These are phyloP conservation scores for Dittrichia graveolens DNA, from an alignment of 129 eudicot species.

Conservation along the genomic window DNA sequence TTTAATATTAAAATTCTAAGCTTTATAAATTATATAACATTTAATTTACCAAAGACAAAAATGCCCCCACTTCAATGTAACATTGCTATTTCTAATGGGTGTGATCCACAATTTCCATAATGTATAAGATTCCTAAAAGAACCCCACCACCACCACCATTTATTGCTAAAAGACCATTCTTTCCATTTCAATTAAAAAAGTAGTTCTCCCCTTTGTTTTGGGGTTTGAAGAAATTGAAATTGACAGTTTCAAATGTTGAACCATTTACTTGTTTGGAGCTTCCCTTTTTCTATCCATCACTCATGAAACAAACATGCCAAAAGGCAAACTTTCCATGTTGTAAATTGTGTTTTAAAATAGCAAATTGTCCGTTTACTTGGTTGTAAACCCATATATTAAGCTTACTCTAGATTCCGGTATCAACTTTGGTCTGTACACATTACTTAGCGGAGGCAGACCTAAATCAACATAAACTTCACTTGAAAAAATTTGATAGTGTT, in stretches of 20 bases:
- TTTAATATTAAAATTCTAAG: not conserved
- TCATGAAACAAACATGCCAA: not conserved
- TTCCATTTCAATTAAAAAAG: conserved; percentile 25
- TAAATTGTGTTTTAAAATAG: too few species aligned
- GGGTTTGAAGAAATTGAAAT: conserved; percentile 27
- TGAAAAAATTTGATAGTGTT: too few species aligned
- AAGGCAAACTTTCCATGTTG: not conserved
- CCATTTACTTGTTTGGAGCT: conserved; percentile 1
- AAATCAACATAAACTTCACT: too few species aligned
- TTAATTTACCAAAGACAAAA: conserved; percentile 25
- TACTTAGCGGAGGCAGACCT: too few species aligned
- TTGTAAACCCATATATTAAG: too few species aligned
- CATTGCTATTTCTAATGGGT: conserved; percentile 32
- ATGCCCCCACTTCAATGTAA: conserved; percentile 42
- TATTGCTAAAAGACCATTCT: conserved; percentile 32
- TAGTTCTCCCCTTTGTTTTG: conserved; percentile 33
- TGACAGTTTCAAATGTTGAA: conserved; percentile 20
- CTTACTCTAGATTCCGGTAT: too few species aligned
- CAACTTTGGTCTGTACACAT: too few species aligned
- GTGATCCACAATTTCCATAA: conserved; percentile 36
- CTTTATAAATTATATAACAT: not conserved
- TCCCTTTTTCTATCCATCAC: not conserved
- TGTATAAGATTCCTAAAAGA: conserved; percentile 33
- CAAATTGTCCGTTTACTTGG: too few species aligned
- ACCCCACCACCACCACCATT: conserved; percentile 35